A percentile compares a stretch with the other conserved stretches of the same genome.
These are phyloP conservation scores for Amphirosellinia nigrospora DNA, from an alignment of 495 filamentous ascomycete genomes.

Conservation along the genomic window DNA sequence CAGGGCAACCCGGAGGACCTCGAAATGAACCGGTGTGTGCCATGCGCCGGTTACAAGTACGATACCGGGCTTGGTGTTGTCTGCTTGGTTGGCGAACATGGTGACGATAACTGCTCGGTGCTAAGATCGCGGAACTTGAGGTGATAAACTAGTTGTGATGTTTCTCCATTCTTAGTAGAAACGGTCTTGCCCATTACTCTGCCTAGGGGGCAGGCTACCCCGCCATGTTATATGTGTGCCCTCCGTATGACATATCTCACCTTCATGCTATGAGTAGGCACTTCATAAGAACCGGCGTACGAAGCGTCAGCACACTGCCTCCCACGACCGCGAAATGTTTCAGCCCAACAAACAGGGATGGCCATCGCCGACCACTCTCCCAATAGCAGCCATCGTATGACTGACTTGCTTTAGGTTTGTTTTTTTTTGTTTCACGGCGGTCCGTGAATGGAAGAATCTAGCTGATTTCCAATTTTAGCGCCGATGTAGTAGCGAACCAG, in stretches of 20 bases:
- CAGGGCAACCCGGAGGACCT: conserved; percentile 17
- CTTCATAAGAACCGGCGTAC: not conserved
- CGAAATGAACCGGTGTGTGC: conserved; percentile 26
- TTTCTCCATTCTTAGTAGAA: not conserved
- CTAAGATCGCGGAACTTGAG: not conserved
- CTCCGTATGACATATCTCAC: not conserved
- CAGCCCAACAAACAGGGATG: not conserved
- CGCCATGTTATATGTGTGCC: not conserved
- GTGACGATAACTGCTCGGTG: not conserved
- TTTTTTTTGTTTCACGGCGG: not conserved
- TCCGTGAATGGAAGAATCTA: not conserved
- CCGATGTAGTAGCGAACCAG: not conserved
- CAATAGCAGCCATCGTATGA: not conserved
- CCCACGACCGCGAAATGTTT: not conserved
- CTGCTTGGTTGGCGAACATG: not conserved
- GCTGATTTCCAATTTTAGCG: conserved; percentile 1
- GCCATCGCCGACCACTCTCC: not conserved
- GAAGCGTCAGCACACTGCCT: conserved; percentile 2
- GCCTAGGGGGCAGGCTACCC: not conserved
- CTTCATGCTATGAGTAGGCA: not conserved
- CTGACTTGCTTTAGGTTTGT: not conserved
- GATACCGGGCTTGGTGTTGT: conserved; percentile 25
- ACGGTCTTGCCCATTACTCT: not conserved
- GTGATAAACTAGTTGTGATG: not conserved
- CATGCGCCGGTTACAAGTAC: conserved; percentile 23